These are phyloP conservation scores for Penicillium atrosanguineum DNA, from an alignment of 495 filamentous ascomycete genomes.

Conservation along the genomic window DNA sequence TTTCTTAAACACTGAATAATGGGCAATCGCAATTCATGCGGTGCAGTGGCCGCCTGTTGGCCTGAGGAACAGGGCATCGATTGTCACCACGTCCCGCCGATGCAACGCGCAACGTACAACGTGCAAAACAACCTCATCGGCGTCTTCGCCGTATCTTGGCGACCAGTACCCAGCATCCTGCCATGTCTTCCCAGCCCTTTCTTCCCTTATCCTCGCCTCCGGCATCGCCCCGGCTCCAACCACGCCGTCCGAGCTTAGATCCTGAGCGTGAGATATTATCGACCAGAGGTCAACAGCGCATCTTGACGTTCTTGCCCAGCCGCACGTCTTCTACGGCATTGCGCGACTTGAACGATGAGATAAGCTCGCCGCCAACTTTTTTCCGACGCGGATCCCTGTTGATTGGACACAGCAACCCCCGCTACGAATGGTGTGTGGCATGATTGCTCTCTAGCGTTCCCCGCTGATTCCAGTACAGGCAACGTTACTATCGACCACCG, in stretches of 20 bases:
- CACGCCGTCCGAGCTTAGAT: constrained; percentile 32
- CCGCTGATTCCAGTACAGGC: constrained; percentile 15
- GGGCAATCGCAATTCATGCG: too few species aligned
- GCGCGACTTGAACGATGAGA: constrained; percentile 21
- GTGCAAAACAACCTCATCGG: too few species aligned
- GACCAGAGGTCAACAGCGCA: constrained; percentile 33
- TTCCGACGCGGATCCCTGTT: constrained; percentile 25
- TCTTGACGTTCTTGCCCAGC: constrained; percentile 27
- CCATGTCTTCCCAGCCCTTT: constrained; percentile 17
- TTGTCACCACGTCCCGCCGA: too few species aligned
- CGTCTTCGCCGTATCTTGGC: constrained; percentile 10
- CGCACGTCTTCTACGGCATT: constrained; percentile 24
- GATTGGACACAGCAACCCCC: constrained; percentile 35
- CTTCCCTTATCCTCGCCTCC: constrained; percentile 22
- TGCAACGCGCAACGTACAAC: background rate
- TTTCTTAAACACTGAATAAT: too few species aligned
- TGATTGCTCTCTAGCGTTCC: background rate
- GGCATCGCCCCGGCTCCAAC: constrained; percentile 17
- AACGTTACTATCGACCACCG: constrained; percentile 33
- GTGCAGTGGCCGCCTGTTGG: background rate
- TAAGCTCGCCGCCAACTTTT: constrained; percentile 7
- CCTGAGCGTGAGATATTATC: constrained; percentile 35
- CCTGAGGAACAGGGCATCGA: background rate
- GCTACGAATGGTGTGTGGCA: constrained; percentile 36
- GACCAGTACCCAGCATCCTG: too few species aligned